These are phyloP conservation scores for Talaromyces sp. DNA, from an alignment of 2,329 filamentous ascomycete genomes.

Conservation along the genomic window DNA sequence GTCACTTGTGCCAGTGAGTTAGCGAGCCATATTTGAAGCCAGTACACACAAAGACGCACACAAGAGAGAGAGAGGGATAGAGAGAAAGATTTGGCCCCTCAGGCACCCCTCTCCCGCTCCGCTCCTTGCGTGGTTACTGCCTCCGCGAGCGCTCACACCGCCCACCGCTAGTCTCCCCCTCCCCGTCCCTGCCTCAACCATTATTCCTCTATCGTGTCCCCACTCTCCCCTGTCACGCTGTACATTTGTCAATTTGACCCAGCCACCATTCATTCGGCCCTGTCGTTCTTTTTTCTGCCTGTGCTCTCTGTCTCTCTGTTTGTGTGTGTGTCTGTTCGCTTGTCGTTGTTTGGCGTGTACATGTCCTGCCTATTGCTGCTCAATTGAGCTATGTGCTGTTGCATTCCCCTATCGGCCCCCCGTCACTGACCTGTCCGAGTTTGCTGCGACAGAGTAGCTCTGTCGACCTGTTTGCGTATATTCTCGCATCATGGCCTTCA, in stretches of 20 bases:
- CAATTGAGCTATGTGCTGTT: neutral
- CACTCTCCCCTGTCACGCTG: conserved; percentile 1
- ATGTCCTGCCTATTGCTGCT: neutral
- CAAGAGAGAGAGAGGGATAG: neutral
- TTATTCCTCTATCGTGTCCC: too few relatives aligned
- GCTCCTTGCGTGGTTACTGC: conserved; percentile 9
- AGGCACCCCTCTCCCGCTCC: conserved; percentile 5
- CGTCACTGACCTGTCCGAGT: conserved; percentile 6
- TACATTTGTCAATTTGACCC: neutral
- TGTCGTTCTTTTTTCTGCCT: conserved; percentile 1
- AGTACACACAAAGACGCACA: neutral
- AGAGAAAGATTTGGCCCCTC: conserved; percentile 8
- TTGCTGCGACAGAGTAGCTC: neutral
- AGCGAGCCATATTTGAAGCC: neutral
- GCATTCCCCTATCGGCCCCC: neutral
- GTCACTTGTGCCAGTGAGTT: neutral
- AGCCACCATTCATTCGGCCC: neutral
- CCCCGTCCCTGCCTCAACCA: neutral
- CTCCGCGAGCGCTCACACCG: conserved; percentile 7
- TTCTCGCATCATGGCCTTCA: conserved; percentile 54
- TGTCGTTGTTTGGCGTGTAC: neutral
- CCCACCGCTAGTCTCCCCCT: conserved; percentile 9
- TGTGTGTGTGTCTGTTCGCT: neutral
- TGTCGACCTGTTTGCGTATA: conserved; percentile 2
- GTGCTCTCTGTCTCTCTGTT: neutral